Evolutionary conservation across 352 stramenopile genomes (phyloP), one percentile per base, ranked within the genome.

Genomic region (Blastocystis hominis): DNA sequence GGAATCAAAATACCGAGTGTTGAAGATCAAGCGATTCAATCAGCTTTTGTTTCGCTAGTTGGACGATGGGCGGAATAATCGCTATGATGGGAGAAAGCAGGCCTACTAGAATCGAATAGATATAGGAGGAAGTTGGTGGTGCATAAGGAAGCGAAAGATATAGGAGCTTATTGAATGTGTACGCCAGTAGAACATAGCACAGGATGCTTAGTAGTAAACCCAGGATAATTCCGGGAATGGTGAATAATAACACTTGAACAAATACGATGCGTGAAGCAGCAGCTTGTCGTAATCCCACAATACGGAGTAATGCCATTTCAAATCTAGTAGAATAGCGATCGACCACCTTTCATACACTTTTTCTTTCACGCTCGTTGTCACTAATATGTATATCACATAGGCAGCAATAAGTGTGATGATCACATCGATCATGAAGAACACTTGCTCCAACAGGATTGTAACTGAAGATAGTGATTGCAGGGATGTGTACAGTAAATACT

Each of bases 361-460:
- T n/a, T 84, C 46, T 44, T 84, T 84, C 15, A 68, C 17, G 38
- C 20, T 46, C 38, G 36, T 84, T 7, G 62, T 20, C 47, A 84
- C 44, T 7, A 84, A 53, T 5, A 84, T 84, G 56, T 66, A 69
- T 15, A 84, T 84, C 17, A 84, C 72, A 44, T 84, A 84, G 40
- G 72, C 72, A 2, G 72, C 72, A 1, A 84, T 53, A 42, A 84
- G n/a, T 10, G 72, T 84, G 50, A 84, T 84, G 50, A 84, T 84
- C 1, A 84, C 46, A 34, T 68, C 72, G 44, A 84, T 84, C 72
- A 84, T 84, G 46, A 84, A 17, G 56, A 84, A 84, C 9, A 84
- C 72, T 64, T 84, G 72, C 1, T 84, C 72, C 17, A 84, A 53
- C 2, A 84, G 50, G 17, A 68, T 68, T 1, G 72, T 84, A 20